Base-by-base conservation (phyloP, 1,284 basidiomycete species). In the Athelia sp. region DNA sequence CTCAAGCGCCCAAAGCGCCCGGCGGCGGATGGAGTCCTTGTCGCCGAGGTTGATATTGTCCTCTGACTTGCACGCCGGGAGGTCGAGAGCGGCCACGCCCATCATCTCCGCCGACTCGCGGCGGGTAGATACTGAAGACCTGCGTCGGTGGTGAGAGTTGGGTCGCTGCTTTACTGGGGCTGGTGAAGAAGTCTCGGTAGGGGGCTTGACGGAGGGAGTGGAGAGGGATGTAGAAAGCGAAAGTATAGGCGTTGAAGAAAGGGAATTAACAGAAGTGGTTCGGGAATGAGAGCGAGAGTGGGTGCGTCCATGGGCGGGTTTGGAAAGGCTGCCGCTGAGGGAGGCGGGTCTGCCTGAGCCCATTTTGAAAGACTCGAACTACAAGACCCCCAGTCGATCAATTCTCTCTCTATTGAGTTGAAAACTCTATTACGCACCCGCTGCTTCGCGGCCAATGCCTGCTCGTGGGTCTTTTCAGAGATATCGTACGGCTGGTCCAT, bases 101-200 rank as follows among this genome's bases (percentile, higher is more conserved):
- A 91, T 91, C 60, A 91, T 72, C 57, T 91, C 88, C 6, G 86
- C 87, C 13, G 87, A 90, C 66, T 91, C 88, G 53, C 74, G 78
- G 53, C 88, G 82, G 31, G 89, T 91, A 3, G 88, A 90, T 22
- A 91, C 86, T n/a, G 88, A 90, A 2, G 89, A 91, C 42, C 82
- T 79, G 46, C 88, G 84, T 24, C 79, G 78, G 58, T 91, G 88
- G 58, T 90, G 87, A 0, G 87, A 90, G 56, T 76, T 78, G 4
- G 36, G 36, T 48, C 86, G 84, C 58, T 85, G 84, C 29, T 76
- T 60, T 24, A 73, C 61, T 43, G 64, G 63, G 45, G 54, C 62
- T 43, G 63, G 53, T 52, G 59, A 52, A 52, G 63, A 58, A 49
- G 61, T 54, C 50, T 78, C 73, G 54, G 63, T 61, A 42, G 61